Conservation (phyloP, 371 early-diverging fungal genomes). For the Rhizopus arrhizus region DNA sequence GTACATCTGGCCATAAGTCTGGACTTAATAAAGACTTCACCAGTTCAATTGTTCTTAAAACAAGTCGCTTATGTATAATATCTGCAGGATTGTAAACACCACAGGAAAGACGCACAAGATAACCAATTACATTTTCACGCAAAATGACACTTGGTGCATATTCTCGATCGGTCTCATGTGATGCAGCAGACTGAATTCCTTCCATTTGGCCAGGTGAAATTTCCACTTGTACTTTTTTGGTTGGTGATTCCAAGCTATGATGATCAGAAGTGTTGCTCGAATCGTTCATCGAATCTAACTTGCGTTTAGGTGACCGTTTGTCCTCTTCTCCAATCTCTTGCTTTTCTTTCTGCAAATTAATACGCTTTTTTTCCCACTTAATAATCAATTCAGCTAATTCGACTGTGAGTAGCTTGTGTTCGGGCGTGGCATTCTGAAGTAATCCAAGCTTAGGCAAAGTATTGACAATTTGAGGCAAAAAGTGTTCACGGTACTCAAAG, state of each 20-base stretch:
- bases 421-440: conserved; percentile 83
- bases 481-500: conserved; percentile 85
- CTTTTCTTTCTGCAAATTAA: conserved; percentile 25
- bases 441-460: conserved; percentile 88
- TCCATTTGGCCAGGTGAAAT: conserved; percentile 10
- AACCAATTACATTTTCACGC: conserved; percentile 70
- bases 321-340: conserved; percentile 10
- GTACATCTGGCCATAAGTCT: conserved; percentile 65
- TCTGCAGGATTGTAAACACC: conserved; percentile 61
- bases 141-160: conserved; percentile 59
- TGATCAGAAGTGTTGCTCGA: not conserved
- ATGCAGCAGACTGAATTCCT: not conserved
- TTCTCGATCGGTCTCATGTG: conserved; percentile 15
- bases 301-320: conserved; percentile 18
- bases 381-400: conserved; percentile 88
- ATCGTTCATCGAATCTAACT: not conserved
- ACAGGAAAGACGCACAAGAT: conserved; percentile 75
- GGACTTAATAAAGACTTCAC: conserved; percentile 62
- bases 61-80: conserved; percentile 51
- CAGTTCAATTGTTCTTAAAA: conserved; percentile 64
- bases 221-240: conserved; percentile 20
- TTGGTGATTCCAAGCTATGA: conserved; percentile 9
- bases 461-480: conserved; percentile 85
- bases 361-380: conserved; percentile 80
- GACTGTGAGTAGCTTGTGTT: conserved; percentile 83